Base-by-base conservation (phyloP, 441 rosid genomes). In the Populus hybrid region DNA sequence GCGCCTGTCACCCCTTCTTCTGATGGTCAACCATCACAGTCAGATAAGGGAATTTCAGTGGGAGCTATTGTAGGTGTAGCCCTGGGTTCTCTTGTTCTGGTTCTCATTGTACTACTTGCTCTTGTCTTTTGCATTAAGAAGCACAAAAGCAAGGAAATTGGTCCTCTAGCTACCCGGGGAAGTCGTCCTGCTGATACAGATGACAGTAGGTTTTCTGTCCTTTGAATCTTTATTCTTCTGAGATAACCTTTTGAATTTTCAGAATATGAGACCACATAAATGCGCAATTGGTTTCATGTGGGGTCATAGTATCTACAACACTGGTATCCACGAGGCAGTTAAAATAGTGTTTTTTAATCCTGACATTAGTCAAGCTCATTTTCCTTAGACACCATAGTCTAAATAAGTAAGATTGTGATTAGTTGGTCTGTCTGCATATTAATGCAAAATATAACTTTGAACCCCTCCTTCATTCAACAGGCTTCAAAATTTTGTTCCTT, bases 41-140 rank as follows among this genome's bases (percentile, higher is more conserved):
- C 95, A 11, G 79, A 82, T 28, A 84, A 84, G 59, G 90, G 92
- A 77, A 79, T 90, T 69, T 74, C 93, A 16, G 82, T 83, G 72
- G 96, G 93, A 85, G 85, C 89, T 59, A 83, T 92, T 63, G 75
- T 88, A 3, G 98, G 96, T 75, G 90, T 94, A 74, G 81, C 89
- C 78, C 77, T 86, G 6, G 96, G 95, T 74, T 88, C 89, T 76
- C 80, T 89, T 23, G 81, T 93, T 66, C 69, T 93, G 77, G 81
- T 87, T 80, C 76, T 82, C 50, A 76, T 91, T 73, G 77, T 79
- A 68, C 80, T 89, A 69, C 84, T 96, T 81, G 80, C 76, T 79
- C 78, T 93, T 73, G 76, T 83, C 74, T 83, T 88, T 75, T 90
- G 90, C 80, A 8, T 86, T 40, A 87, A 87, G 33, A 94, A 89